A percentile compares a stretch with the other conserved stretches of the same genome.
These are phyloP conservation scores for Psophocarpus tetragonolobus DNA, from an alignment of 306 rosid species.

Conservation along the genomic window DNA sequence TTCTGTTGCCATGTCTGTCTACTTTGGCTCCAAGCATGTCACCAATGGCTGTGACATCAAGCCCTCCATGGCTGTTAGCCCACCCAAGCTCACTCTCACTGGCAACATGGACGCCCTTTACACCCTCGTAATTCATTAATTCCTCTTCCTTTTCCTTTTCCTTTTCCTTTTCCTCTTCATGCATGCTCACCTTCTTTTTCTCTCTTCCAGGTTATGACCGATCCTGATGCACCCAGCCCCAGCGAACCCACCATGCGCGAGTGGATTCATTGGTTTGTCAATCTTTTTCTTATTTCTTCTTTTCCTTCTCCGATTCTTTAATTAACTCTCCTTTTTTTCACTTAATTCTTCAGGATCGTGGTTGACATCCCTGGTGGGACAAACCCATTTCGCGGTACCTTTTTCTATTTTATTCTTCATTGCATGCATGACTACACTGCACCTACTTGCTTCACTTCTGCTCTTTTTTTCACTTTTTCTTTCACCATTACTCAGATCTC, in stretches of 20 bases:
- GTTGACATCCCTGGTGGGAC: constrained; percentile 84
- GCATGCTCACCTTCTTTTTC: no score
- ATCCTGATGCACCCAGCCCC: constrained; percentile 96
- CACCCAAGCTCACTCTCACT: constrained; percentile 62
- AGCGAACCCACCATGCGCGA: constrained; percentile 93
- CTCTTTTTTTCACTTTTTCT: background rate
- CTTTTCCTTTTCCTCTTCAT: background rate
- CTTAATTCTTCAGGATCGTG: constrained; percentile 55
- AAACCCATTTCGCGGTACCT: constrained; percentile 67
- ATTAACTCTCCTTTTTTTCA: no score
- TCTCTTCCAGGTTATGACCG: constrained; percentile 80
- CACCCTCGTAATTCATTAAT: constrained; percentile 51
- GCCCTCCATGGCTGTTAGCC: constrained; percentile 61
- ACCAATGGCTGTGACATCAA: constrained; percentile 87
- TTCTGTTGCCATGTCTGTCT: constrained; percentile 57
- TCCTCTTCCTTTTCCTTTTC: background rate
- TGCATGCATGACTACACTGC: constrained; percentile 7
- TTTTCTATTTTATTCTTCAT: no score
- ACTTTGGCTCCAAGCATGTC: constrained; percentile 72
- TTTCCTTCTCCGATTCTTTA: no score
- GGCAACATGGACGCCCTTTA: constrained; percentile 62
- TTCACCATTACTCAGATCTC: no score
- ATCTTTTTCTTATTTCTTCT: background rate
- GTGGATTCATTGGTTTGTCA: constrained; percentile 73
- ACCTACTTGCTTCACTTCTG: no score